Base-by-base conservation (phyloP, 1,284 basidiomycete genomes). In the Ceratobasidium sp. region DNA sequence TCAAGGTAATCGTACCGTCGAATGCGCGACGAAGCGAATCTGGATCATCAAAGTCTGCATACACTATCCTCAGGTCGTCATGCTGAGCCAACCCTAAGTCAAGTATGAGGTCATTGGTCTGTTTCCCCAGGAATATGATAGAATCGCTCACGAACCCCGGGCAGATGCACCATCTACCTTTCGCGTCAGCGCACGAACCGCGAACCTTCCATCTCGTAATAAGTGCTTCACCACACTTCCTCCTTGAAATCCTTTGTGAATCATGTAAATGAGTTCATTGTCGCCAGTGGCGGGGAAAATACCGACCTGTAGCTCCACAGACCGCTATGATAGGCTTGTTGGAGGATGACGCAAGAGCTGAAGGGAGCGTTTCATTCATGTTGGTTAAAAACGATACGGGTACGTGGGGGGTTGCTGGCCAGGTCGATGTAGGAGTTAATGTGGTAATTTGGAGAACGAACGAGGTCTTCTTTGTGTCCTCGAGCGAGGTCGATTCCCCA, bases 11-110 rank as follows among this genome's bases (percentile, higher is more conserved):
- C n/a, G n/a, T n/a, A n/a, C n/a, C n/a, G n/a, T n/a, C n/a, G 79
- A 87, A 78, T 23, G 78, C 78, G 26, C 56, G n/a, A 13, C 70
- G 17, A 3, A 78, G 61, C n/a, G 65, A 77, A 20, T 78, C 74
- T 3, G 67, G 42, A 17, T 76, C 73, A 52, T 78, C 65, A 62
- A 59, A 75, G 64, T 78, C 78, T 33, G 73, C 78, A 46, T 62
- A 46, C 17, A 77, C 78, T 23, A 78, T n/a, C 68, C 48, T 78
- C 78, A 50, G 69, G 48, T 15, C 78, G 73, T 33, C 56, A 46
- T 69, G n/a, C n/a, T n/a, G n/a, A n/a, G n/a, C n/a, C n/a, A n/a
- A n/a, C n/a, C n/a, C n/a, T n/a, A n/a, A n/a, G n/a, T n/a, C n/a
- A n/a, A n/a, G n/a, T n/a, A n/a, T n/a, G n/a, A n/a, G n/a, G n/a